Conservation (phyloP, 2,329 filamentous ascomycete species). For the Aspergillus candidus region DNA sequence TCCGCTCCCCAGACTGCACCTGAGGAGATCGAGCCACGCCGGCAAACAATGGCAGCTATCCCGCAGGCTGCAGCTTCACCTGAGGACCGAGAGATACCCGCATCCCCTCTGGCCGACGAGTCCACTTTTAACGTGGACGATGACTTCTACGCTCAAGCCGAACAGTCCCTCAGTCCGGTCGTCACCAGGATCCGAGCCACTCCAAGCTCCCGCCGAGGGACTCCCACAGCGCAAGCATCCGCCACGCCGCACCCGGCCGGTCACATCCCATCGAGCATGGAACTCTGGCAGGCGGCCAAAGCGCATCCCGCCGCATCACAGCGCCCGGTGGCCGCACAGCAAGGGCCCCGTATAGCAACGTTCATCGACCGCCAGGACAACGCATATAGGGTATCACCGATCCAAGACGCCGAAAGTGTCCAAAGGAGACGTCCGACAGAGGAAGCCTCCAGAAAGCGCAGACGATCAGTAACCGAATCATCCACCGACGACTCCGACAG, state of each 20-base stretch:
- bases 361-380: slow-evolving; percentile 34
- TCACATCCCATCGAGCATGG: neutral
- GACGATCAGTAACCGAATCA: neutral
- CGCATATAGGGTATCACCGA: slow-evolving; percentile 31
- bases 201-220: neutral
- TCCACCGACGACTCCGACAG: slow-evolving; percentile 21
- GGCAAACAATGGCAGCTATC: slow-evolving; percentile 1
- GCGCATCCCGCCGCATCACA: neutral
- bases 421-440: slow-evolving; percentile 8
- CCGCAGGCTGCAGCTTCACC: slow-evolving; percentile 1
- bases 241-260: neutral
- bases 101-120: slow-evolving; percentile 6
- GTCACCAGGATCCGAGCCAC: slow-evolving; percentile 1
- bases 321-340: neutral
- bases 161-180: slow-evolving; percentile 13
- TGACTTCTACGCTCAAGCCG: slow-evolving; percentile 9
- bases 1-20: neutral
- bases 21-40: neutral
- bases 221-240: neutral
- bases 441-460: slow-evolving; percentile 14
- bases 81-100: slow-evolving; percentile 1
- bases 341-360: slow-evolving; percentile 8
- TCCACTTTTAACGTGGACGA: slow-evolving; percentile 7
- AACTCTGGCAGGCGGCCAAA: slow-evolving; percentile 8
- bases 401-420: slow-evolving; percentile 23